phyloP scores from a whole-genome alignment of 441 rosid species.

The Corymbia calophylla region DNA sequence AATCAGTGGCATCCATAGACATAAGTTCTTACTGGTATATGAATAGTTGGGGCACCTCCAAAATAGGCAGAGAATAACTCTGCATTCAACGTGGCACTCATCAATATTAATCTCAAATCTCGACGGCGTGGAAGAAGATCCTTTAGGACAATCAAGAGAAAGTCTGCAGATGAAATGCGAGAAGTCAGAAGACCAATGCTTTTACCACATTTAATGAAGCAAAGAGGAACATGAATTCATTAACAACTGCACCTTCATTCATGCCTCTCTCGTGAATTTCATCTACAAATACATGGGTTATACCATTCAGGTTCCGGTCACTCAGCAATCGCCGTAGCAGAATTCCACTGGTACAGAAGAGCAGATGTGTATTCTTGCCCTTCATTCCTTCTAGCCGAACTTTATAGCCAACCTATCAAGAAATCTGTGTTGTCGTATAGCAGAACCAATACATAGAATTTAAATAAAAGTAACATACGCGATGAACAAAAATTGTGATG shows the following conservation, averaged over 20 bases:
- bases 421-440: constrained; percentile 44
- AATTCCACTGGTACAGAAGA: constrained; percentile 99
- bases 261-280: constrained; percentile 99
- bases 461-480: constrained; percentile 5
- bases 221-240: neutral
- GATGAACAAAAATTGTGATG: neutral
- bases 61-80: constrained; percentile 88
- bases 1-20: constrained; percentile 1
- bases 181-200: neutral
- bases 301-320: constrained; percentile 83
- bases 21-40: constrained; percentile 64
- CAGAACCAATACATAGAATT: constrained; percentile 29
- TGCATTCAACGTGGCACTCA: constrained; percentile 98
- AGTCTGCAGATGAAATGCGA: constrained; percentile 42
- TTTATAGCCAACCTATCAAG: constrained; percentile 96
- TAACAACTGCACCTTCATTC: constrained; percentile 78
- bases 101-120: constrained; percentile 89
- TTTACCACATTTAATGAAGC: constrained; percentile 4
- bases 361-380: constrained; percentile 92
- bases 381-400: constrained; percentile 97
- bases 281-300: constrained; percentile 97
- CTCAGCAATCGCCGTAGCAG: constrained; percentile 81
- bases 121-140: constrained; percentile 95
- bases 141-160: constrained; percentile 87
- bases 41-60: constrained; percentile 88